Conservation (phyloP, 192 early-diverging fungal genomes). For the Coemansia reversa region DNA sequence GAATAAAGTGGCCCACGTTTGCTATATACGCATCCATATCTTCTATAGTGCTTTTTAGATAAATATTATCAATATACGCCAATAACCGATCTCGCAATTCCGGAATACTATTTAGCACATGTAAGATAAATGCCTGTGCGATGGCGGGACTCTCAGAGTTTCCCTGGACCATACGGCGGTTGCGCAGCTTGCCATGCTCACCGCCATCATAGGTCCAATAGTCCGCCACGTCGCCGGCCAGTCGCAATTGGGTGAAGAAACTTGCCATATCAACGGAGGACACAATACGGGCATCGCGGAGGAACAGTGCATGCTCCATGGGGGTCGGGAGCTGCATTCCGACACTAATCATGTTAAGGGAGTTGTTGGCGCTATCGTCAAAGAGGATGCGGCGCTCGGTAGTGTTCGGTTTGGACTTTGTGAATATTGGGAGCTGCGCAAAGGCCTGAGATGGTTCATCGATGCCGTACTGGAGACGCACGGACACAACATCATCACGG, state of each 20-base stretch:
- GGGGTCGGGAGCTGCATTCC: slow-evolving; percentile 23
- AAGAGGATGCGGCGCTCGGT: slow-evolving; percentile 14
- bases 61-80: slow-evolving; percentile 41
- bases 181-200: not conserved
- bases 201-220: slow-evolving; percentile 18
- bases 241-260: slow-evolving; percentile 10
- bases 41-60: slow-evolving; percentile 17
- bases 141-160: slow-evolving; percentile 9
- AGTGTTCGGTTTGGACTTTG: slow-evolving; percentile 16
- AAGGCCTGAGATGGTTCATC: slow-evolving; percentile 12
- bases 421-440: slow-evolving; percentile 17
- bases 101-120: not conserved
- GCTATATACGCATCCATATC: slow-evolving; percentile 10
- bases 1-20: slow-evolving; percentile 11
- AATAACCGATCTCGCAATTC: slow-evolving; percentile 6
- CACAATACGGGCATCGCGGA: not conserved
- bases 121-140: slow-evolving; percentile 11
- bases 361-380: slow-evolving; percentile 18
- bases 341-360: slow-evolving; percentile 23
- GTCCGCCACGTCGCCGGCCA: not conserved
- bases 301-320: slow-evolving; percentile 11
- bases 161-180: slow-evolving; percentile 22
- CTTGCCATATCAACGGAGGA: not conserved
- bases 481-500: not conserved
- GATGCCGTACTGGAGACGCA: slow-evolving; percentile 15